phyloP scores from a whole-genome alignment of 306 rosid species.

The Lupinus albus region DNA sequence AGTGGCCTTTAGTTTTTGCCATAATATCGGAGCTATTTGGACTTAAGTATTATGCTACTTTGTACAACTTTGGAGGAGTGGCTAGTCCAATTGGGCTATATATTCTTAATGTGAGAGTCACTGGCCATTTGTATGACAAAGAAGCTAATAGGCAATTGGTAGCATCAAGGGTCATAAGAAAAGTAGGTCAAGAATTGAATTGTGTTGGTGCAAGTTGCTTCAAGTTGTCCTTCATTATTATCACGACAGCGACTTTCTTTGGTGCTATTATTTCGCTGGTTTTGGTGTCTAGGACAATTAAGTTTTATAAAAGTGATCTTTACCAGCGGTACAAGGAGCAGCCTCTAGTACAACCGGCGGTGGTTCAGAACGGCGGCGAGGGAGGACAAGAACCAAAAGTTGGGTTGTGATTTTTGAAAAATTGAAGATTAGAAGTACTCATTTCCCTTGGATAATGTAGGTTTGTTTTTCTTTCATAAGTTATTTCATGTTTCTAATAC shows the following conservation, averaged over 20 bases:
- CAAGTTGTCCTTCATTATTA: conserved; percentile 47
- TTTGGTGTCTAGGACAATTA: conserved; percentile 56
- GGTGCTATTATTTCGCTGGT: conserved; percentile 49
- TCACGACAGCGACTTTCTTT: conserved; percentile 43
- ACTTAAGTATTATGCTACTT: conserved; percentile 73
- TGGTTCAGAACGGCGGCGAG: conserved; percentile 9
- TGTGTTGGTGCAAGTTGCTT: conserved; percentile 49
- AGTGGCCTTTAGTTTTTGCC: conserved; percentile 81
- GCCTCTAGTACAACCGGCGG: neutral
- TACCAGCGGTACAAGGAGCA: conserved; percentile 45
- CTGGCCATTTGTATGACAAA: conserved; percentile 54
- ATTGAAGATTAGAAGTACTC: too few relatives aligned
- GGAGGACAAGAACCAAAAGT: neutral
- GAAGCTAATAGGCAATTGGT: conserved; percentile 48
- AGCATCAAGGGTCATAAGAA: conserved; percentile 17
- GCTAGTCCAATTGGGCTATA: conserved; percentile 71
- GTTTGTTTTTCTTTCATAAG: too few relatives aligned
- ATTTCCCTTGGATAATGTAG: too few relatives aligned
- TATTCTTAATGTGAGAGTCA: conserved; percentile 45
- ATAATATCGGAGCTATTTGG: conserved; percentile 84
- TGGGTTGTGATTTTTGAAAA: conserved; percentile 9
- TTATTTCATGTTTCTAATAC: too few relatives aligned
- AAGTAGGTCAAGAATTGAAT: conserved; percentile 35
- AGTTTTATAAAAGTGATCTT: conserved; percentile 51
- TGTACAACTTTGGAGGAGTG: conserved; percentile 69